Evolutionary conservation across 2,329 filamentous ascomycete species (phyloP), one percentile per base, ranked within the genome.

Genomic region (Aureobasidium sp.): DNA sequence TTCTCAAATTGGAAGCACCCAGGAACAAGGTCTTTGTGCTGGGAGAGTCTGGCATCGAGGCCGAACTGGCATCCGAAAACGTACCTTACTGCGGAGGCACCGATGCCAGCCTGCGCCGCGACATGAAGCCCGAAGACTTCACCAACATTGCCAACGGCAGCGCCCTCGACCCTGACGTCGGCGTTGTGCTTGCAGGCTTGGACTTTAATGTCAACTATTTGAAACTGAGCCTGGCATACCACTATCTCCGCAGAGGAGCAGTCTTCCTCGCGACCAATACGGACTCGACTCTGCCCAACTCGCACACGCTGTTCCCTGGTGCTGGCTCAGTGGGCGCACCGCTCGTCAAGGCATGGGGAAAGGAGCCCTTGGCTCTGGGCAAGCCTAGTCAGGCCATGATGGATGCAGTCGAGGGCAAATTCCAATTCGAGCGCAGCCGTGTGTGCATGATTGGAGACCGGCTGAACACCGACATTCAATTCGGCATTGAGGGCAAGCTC

Each of bases 311-410:
- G 59, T 97, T 98, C 70, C 90, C 93, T 1, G 93, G 93, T 6
- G 93, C 93, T 1, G 93, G 93, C 1, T 85, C 88, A 2, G 84
- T 88, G 58, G 84, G 85, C 45, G 82, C 88, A 22, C 88, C 90
- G 2, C 71, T 98, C 56, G 76, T 85, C 51, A 85, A 86, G 58
- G 72, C 74, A 3, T 72, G 71, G 16, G 78, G 78, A 3, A 71
- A 80, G 66, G 77, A 86, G 62, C 91, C 93, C 1, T 71, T 89
- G 27, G 83, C 88, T 3, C 73, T 97, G 35, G 93, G 93, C 0
- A 98, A 98, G 73, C 93, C 93, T 3, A 95, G 89, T 67, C 90
- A 95, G 74, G 91, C 91, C 3, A 98, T 98, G 93, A 95, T 98
- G 91, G 91, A 97, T 68, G 90, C 93, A 3, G 86, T 98, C 54